Base-by-base conservation (phyloP, 1,284 basidiomycete species). In the Ganoderma boninense region DNA sequence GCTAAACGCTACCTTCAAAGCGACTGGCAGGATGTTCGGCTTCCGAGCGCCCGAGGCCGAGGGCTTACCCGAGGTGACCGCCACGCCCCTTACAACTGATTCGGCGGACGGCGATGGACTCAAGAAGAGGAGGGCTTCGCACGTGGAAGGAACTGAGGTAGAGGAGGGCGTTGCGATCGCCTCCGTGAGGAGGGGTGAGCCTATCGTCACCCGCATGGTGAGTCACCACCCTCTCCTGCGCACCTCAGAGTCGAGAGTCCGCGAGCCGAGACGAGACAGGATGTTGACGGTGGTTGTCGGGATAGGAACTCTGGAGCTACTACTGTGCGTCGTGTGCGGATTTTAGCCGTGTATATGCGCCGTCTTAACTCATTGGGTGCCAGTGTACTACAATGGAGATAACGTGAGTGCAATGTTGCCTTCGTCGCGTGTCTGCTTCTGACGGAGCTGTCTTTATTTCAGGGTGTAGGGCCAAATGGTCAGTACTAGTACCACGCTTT, bases 351-450 rank as follows among this genome's bases (percentile, higher is more conserved):
- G 16, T 32, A 20, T 40, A 16, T 20, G 10, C 52, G 26, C 49
- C 1, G 11, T 6, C 62, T 62, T 35, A 65, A 32, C 4, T 5
- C 4, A 7, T 32, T 20, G 16, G 49, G 32, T 6, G 4, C 35
- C 71, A 92, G 90, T 92, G 68, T 92, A 92, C 77, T 91, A 89
- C 80, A 93, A 92, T 68, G 91, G 91, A 65, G 87, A 92, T 71
- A 92, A 91, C 78, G 91, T 91, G 75, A 43, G 84, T 77, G 35
- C 2, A n/a, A 26, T 8, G 56, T 16, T 60, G 66, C 20, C 42
- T 63, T 69, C 71, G 26, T 46, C 46, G 49, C 65, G 60, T 20
- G 42, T 59, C n/a, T 4, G 40, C 44, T 32, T n/a, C 62, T 52
- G 11, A 52, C 40, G 49, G 66, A 10, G 14, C 20, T 32, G 23